phyloP scores from a whole-genome alignment of 371 early-diverging fungal genomes.

The Mortierella sp. region DNA sequence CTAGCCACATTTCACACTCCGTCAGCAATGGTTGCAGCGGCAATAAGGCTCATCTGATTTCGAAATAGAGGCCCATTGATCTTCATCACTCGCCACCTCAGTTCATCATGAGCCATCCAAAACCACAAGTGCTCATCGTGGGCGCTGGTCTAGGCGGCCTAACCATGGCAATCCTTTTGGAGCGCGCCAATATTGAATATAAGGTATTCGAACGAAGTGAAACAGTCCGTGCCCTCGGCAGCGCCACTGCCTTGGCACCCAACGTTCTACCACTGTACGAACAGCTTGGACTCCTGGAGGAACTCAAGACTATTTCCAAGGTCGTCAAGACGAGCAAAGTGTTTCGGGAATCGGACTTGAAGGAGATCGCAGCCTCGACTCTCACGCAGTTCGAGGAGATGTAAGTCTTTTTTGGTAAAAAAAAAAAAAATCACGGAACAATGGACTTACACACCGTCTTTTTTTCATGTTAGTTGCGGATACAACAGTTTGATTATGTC shows the following conservation, averaged over 20 bases:
- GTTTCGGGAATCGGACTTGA: neutral
- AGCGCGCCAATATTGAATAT: constrained; percentile 20
- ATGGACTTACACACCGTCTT: too few relatives aligned
- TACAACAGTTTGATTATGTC: constrained; percentile 9
- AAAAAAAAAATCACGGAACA: too few relatives aligned
- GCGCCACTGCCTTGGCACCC: constrained; percentile 13
- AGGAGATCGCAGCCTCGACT: neutral
- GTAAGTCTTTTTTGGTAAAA: neutral
- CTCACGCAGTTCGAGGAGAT: neutral
- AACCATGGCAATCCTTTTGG: constrained; percentile 37
- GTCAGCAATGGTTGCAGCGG: too few relatives aligned
- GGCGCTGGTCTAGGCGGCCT: constrained; percentile 34
- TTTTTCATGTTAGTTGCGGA: constrained; percentile 8
- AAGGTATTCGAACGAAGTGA: constrained; percentile 17
- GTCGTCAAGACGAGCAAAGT: neutral
- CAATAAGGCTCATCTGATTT: too few relatives aligned
- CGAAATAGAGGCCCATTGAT: too few relatives aligned
- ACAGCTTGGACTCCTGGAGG: constrained; percentile 36
- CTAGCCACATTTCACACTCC: too few relatives aligned
- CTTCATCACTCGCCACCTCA: too few relatives aligned
- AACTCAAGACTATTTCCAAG: constrained; percentile 10
- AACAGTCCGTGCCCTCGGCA: constrained; percentile 13
- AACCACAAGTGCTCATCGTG: constrained; percentile 24
- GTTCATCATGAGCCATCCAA: neutral
- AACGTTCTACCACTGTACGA: constrained; percentile 30